Evolutionary conservation across 148 eudicot genomes (phyloP).

Genomic region (Camellia granthamiana): DNA sequence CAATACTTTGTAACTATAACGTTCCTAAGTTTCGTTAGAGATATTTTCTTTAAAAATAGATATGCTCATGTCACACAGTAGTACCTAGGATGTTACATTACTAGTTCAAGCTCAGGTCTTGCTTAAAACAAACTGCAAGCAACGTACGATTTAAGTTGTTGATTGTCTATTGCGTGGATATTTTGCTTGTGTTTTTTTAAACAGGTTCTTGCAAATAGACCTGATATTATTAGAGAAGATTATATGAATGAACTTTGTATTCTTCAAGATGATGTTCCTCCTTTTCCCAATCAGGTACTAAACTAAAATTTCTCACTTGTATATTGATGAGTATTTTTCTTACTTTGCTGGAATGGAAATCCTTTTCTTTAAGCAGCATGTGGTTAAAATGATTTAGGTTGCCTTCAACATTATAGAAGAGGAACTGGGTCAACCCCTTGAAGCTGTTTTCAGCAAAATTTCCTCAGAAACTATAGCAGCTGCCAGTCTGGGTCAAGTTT

Average conservation of each 20-base stretch:
- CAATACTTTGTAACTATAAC: no score
- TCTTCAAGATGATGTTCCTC: conserved; percentile 99
- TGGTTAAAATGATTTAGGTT: conserved; percentile 55
- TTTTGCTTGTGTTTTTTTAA: not conserved
- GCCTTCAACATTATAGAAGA: conserved; percentile 95
- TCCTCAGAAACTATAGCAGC: conserved; percentile 94
- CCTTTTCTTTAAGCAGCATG: conserved; percentile 14
- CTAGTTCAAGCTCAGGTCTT: not conserved
- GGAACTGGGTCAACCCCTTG: conserved; percentile 94
- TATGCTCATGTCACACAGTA: no score
- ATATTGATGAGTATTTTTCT: not conserved
- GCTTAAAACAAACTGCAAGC: not conserved
- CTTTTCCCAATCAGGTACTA: conserved; percentile 88
- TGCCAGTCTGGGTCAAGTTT: conserved; percentile 98
- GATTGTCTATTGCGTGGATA: conserved; percentile 17
- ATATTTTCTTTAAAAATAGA: no score
- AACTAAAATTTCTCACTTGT: conserved; percentile 10
- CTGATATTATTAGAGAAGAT: conserved; percentile 98
- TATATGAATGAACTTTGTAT: conserved; percentile 98
- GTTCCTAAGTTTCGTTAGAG: no score
- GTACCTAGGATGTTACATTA: no score
- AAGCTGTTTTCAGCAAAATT: conserved; percentile 90
- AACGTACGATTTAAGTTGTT: conserved; percentile 11
- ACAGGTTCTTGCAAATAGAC: conserved; percentile 98
- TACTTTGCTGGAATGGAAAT: conserved; percentile 4